These are phyloP conservation scores for Artomyces pyxidatus DNA, from an alignment of 768 basidiomycete genomes.

Conservation along the genomic window DNA sequence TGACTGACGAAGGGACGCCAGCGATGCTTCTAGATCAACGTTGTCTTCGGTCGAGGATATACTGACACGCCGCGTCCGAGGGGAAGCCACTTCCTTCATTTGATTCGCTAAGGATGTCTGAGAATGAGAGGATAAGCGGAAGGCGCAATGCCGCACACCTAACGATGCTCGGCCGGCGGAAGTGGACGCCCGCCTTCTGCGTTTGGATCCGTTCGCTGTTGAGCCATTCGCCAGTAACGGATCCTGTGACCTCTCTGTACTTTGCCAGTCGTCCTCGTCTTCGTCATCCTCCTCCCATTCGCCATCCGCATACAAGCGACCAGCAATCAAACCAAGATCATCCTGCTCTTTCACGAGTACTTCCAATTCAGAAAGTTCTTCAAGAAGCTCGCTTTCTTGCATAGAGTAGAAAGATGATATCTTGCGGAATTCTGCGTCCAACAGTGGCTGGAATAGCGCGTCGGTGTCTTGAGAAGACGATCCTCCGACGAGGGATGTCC, in stretches of 20 bases:
- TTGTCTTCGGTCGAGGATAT: conserved; percentile 17
- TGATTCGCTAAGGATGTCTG: not conserved
- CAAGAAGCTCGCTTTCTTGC: conserved; percentile 66
- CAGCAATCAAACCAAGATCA: conserved; percentile 42
- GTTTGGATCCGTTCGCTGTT: conserved; percentile 25
- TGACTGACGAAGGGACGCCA: conserved; percentile 9
- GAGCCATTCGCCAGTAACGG: conserved; percentile 26
- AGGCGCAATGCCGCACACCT: conserved; percentile 2
- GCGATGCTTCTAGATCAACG: conserved; percentile 22
- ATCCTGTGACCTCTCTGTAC: conserved; percentile 16
- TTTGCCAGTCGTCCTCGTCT: conserved; percentile 35
- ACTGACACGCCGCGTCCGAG: conserved; percentile 11
- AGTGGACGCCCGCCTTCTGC: conserved; percentile 22
- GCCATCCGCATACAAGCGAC: conserved; percentile 43
- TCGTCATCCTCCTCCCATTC: conserved; percentile 52
- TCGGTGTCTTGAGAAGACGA: conserved; percentile 35
- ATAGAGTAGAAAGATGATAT: conserved; percentile 68
- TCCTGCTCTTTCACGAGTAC: conserved; percentile 52
- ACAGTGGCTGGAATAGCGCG: conserved; percentile 56
- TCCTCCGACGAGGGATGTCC: conserved; percentile 42
- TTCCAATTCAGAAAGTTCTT: conserved; percentile 52
- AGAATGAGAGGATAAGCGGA: not conserved
- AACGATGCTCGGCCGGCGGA: conserved; percentile 7
- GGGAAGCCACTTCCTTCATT: not conserved
- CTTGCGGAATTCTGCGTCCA: conserved; percentile 80